Evolutionary conservation across 1,284 basidiomycete genomes (phyloP).

Genomic region (Neolentinus lepideus): DNA sequence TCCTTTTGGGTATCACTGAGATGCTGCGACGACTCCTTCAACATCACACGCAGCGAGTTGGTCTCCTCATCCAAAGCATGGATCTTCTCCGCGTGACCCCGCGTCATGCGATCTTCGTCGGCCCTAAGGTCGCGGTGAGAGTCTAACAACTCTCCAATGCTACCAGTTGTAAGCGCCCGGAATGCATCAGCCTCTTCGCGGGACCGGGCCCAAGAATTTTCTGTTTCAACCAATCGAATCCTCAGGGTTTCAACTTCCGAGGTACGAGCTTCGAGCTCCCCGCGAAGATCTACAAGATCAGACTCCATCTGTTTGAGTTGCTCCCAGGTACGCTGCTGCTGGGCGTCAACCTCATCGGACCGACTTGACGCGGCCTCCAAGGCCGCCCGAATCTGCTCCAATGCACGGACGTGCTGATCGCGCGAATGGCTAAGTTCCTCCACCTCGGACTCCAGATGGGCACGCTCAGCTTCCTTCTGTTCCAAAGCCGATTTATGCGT

Average conservation of each 20-base stretch:
- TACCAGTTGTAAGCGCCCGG: slow-evolving; percentile 75
- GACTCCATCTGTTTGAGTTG: slow-evolving; percentile 63
- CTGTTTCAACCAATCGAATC: slow-evolving; percentile 62
- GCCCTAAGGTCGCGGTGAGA: slow-evolving; percentile 74
- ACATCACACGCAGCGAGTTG: slow-evolving; percentile 65
- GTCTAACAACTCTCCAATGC: slow-evolving; percentile 80
- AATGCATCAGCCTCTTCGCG: slow-evolving; percentile 87
- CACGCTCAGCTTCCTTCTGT: slow-evolving; percentile 77
- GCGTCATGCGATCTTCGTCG: slow-evolving; percentile 68
- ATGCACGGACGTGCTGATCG: slow-evolving; percentile 79
- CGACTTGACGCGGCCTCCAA: slow-evolving; percentile 71
- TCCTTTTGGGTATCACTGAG: slow-evolving; percentile 65
- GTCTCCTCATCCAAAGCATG: slow-evolving; percentile 76
- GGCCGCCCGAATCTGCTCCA: slow-evolving; percentile 81
- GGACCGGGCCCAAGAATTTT: slow-evolving; percentile 83
- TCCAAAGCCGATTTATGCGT: slow-evolving; percentile 71
- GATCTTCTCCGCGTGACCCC: slow-evolving; percentile 76
- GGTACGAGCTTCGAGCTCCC: slow-evolving; percentile 69
- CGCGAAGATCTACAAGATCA: slow-evolving; percentile 71
- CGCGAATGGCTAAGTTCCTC: slow-evolving; percentile 63
- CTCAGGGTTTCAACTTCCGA: slow-evolving; percentile 69
- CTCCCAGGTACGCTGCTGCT: slow-evolving; percentile 64
- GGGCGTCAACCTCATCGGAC: slow-evolving; percentile 75
- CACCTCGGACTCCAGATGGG: slow-evolving; percentile 58
- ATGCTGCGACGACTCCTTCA: slow-evolving; percentile 71